A percentile compares a stretch with the other conserved stretches of the same genome.
These are phyloP conservation scores for Kwoniella europaea DNA, from an alignment of 768 basidiomycete genomes.

Conservation along the genomic window DNA sequence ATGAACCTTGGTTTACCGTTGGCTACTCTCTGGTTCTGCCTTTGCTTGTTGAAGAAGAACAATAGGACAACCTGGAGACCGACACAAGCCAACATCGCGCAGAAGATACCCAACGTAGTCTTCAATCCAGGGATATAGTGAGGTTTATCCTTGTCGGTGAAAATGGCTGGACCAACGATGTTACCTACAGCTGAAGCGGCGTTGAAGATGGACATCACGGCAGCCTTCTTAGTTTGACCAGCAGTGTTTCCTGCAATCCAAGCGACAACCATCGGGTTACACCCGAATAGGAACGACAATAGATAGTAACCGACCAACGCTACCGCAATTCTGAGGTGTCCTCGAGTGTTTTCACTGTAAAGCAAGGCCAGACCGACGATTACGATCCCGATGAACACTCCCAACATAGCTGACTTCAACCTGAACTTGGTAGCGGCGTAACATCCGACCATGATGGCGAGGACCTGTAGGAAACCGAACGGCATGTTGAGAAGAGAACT, in stretches of 20 bases:
- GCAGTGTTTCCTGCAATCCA: constrained; percentile 38
- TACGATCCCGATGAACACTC: constrained; percentile 37
- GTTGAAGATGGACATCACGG: constrained; percentile 62
- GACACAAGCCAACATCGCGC: constrained; percentile 21
- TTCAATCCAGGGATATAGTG: constrained; percentile 42
- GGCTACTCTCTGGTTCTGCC: constrained; percentile 49
- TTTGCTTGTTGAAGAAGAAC: constrained; percentile 47
- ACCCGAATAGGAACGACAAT: constrained; percentile 55
- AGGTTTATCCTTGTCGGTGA: constrained; percentile 49
- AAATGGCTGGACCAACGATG: constrained; percentile 55
- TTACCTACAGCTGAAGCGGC: constrained; percentile 63
- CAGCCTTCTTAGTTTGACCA: constrained; percentile 52
- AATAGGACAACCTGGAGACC: constrained; percentile 33
- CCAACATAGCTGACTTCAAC: constrained; percentile 43
- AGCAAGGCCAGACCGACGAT: constrained; percentile 49
- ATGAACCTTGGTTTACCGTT: constrained; percentile 55
- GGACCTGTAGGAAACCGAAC: constrained; percentile 50
- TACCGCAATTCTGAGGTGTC: constrained; percentile 27
- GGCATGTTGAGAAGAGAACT: constrained; percentile 47
- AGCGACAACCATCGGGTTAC: constrained; percentile 48
- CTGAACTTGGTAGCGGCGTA: constrained; percentile 45
- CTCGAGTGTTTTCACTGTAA: constrained; percentile 27
- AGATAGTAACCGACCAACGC: constrained; percentile 56
- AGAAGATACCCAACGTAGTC: constrained; percentile 48
- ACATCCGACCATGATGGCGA: constrained; percentile 42